Evolutionary conservation across 192 early-diverging fungal species (phyloP).

Genomic region (Phycomyces nitens): DNA sequence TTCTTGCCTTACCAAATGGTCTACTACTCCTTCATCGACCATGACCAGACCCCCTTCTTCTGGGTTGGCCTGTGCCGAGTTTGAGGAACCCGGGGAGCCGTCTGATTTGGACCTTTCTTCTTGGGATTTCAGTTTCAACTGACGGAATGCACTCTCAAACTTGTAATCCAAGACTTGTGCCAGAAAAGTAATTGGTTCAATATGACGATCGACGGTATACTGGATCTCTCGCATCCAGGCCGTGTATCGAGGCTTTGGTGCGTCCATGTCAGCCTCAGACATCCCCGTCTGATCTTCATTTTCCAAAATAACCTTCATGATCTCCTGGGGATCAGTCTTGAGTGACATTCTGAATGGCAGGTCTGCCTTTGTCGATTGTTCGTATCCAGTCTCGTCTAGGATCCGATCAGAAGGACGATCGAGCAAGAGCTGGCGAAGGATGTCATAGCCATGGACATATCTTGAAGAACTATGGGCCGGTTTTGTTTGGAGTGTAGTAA

Average conservation of each 20-base stretch:
- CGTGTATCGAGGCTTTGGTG: slow-evolving; percentile 25
- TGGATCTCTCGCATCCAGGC: slow-evolving; percentile 40
- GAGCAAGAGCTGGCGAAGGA: slow-evolving; percentile 24
- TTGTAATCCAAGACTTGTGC: slow-evolving; percentile 36
- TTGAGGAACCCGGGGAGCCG: neutral
- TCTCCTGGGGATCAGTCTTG: slow-evolving; percentile 25
- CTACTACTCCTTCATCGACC: slow-evolving; percentile 34
- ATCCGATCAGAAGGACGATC: slow-evolving; percentile 17
- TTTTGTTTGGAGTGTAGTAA: slow-evolving; percentile 27
- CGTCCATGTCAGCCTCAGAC: neutral
- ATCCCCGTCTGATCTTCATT: slow-evolving; percentile 7
- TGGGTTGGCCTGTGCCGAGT: neutral
- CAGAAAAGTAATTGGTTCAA: slow-evolving; percentile 38
- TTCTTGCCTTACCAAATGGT: slow-evolving; percentile 29
- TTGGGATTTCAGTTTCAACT: slow-evolving; percentile 26
- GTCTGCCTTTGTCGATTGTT: neutral
- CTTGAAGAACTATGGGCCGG: neutral
- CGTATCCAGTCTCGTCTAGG: neutral
- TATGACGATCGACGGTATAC: slow-evolving; percentile 32
- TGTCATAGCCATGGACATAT: slow-evolving; percentile 33
- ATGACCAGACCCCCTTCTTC: slow-evolving; percentile 21
- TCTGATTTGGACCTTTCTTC: neutral
- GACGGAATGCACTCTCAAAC: slow-evolving; percentile 37
- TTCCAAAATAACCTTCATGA: slow-evolving; percentile 19
- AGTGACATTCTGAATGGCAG: slow-evolving; percentile 29